Evolutionary conservation across 1,139 yeast genomes (phyloP).

Genomic region (Komagataea norvegica): DNA sequence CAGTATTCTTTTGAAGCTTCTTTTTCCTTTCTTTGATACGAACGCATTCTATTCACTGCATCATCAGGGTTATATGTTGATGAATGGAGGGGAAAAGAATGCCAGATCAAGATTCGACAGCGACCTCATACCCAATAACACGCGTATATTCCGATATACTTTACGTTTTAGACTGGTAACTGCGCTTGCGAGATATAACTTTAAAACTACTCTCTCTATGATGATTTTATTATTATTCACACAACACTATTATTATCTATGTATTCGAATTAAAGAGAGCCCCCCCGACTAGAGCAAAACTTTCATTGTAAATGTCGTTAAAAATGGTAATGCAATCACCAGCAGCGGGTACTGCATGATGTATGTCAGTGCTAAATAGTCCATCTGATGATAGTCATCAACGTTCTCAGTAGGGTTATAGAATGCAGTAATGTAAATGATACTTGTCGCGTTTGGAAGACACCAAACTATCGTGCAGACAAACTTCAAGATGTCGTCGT

Average conservation of each 20-base stretch:
- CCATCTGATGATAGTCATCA: slow-evolving; percentile 67
- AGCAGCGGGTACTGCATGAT: slow-evolving; percentile 63
- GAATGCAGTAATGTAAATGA: slow-evolving; percentile 80
- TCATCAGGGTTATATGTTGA: slow-evolving; percentile 38
- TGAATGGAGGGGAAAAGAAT: slow-evolving; percentile 45
- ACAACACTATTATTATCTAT: no score
- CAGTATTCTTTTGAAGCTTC: slow-evolving; percentile 23
- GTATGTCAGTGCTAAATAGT: slow-evolving; percentile 70
- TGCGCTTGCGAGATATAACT: slow-evolving; percentile 41
- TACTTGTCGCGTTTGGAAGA: slow-evolving; percentile 81
- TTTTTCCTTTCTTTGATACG: slow-evolving; percentile 39
- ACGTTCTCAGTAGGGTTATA: slow-evolving; percentile 60
- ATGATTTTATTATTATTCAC: neutral
- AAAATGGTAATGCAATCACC: slow-evolving; percentile 57
- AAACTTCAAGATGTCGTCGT: slow-evolving; percentile 46
- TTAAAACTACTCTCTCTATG: neutral
- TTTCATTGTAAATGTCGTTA: slow-evolving; percentile 45
- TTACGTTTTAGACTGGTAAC: slow-evolving; percentile 32
- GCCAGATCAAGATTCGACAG: slow-evolving; percentile 37
- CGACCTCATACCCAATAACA: slow-evolving; percentile 39
- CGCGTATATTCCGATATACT: slow-evolving; percentile 11
- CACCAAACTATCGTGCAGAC: slow-evolving; percentile 70
- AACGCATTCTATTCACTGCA: slow-evolving; percentile 60
- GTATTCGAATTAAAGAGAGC: no score
- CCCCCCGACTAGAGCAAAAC: slow-evolving; percentile 26